phyloP scores from a whole-genome alignment of 805 yeast species.

The Grigorovia jiainica region DNA sequence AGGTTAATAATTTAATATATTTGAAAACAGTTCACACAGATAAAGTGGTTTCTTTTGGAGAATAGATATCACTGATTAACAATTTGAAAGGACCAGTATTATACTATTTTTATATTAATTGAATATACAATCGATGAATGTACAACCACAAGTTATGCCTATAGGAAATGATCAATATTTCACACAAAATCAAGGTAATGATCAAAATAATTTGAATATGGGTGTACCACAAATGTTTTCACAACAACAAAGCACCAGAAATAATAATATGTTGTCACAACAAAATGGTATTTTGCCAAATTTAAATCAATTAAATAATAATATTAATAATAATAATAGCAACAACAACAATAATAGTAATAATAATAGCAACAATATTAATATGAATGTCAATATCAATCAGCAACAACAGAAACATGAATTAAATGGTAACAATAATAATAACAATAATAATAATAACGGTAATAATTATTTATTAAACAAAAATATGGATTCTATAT shows the following conservation, averaged over 20 bases:
- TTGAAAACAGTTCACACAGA: too few relatives aligned
- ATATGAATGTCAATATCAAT: background rate
- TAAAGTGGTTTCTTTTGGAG: too few relatives aligned
- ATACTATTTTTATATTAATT: too few relatives aligned
- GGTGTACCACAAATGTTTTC: slow-evolving; percentile 23
- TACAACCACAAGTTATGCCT: slow-evolving; percentile 22
- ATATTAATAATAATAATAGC: slow-evolving; percentile 6
- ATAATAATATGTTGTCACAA: slow-evolving; percentile 16
- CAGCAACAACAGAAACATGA: slow-evolving; percentile 4
- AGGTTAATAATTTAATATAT: too few relatives aligned
- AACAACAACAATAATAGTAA: background rate
- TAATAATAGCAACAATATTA: slow-evolving; percentile 2
- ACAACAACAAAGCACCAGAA: slow-evolving; percentile 17
- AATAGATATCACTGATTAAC: too few relatives aligned
- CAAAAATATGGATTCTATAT: slow-evolving; percentile 21
- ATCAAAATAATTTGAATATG: slow-evolving; percentile 21
- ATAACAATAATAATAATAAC: slow-evolving; percentile 8
- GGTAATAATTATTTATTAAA: slow-evolving; percentile 18
- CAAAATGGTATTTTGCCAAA: slow-evolving; percentile 12
- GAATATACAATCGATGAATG: slow-evolving; percentile 24
- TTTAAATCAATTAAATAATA: slow-evolving; percentile 10
- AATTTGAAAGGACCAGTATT: too few relatives aligned
- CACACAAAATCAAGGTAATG: slow-evolving; percentile 17
- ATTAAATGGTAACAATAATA: slow-evolving; percentile 7
- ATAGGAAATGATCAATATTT: slow-evolving; percentile 22